These are phyloP conservation scores for Echinochloa phyllopogon DNA, from an alignment of 176 grass and related monocot species.

Conservation along the genomic window DNA sequence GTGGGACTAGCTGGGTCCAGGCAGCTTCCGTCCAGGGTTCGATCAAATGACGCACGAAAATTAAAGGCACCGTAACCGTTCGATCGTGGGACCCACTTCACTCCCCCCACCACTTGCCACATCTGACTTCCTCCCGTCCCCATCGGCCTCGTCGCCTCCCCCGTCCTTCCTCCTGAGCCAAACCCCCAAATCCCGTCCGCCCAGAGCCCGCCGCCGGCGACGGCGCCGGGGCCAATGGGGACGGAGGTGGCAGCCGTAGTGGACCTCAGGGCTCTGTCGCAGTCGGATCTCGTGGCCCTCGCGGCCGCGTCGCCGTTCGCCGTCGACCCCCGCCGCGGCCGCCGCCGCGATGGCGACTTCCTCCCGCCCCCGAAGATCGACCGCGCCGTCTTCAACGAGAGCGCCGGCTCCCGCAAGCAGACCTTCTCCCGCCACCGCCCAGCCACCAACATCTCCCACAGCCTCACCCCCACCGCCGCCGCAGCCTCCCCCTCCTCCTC, in stretches of 20 bases:
- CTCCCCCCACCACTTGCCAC: background rate
- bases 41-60: constrained; percentile 34
- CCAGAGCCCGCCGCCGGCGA: constrained; percentile 27
- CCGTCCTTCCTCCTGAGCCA: constrained; percentile 14
- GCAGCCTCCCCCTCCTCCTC: constrained; percentile 26
- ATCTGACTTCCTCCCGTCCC: constrained; percentile 20
- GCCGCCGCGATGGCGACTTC: constrained; percentile 54
- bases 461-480: constrained; percentile 38
- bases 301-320: constrained; percentile 53
- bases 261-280: constrained; percentile 72
- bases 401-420: constrained; percentile 90
- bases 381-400: constrained; percentile 90
- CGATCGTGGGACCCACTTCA: constrained; percentile 32
- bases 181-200: constrained; percentile 47
- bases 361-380: constrained; percentile 78
- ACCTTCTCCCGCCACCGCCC: constrained; percentile 80
- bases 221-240: constrained; percentile 55
- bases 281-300: constrained; percentile 64
- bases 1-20: background rate
- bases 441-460: constrained; percentile 55
- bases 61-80: constrained; percentile 17
- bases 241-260: constrained; percentile 62
- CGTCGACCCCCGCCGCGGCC: constrained; percentile 58
- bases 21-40: background rate
- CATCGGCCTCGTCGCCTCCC: constrained; percentile 11